Evolutionary conservation across 2,329 filamentous ascomycete species (phyloP), one percentile per base, ranked within the genome.

Genomic region (Ophiosphaerella herpotricha): DNA sequence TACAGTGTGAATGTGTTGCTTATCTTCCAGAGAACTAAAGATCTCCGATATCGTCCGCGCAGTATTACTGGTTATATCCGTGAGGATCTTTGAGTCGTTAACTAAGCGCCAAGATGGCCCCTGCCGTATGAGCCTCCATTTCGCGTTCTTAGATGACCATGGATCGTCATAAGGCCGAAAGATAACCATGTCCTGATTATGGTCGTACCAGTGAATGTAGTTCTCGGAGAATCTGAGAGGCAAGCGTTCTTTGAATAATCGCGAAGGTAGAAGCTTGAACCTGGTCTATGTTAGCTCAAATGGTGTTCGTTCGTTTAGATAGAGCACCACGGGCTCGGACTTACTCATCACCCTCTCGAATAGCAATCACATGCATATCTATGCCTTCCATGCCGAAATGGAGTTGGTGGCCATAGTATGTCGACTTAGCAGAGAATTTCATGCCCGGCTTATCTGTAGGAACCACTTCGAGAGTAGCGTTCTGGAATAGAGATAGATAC

Each of bases 401-500:
- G 0, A 82, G 39, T 13, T 60, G 41, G 34, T 64, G 45, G 4
- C 43, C 46, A 4, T 47, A 47, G 32, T 58, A 58, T 4, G 32
- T 38, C 0, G 55, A 53, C 26, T 72, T 77, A 0, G 67, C 64
- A 0, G 74, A 75, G 44, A 78, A 81, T 0, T 55, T 43, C 73
- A 82, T 75, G 2, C 76, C 77, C 0, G 63, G 56, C 4, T 62
- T 51, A 38, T 49, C 54, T 1, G 71, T 72, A 0, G 77, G 77
- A 57, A 77, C 70, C 1, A 82, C 76, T 7, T 82, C 76, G 2
- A 83, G 41, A 0, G 66, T 40, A 0, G 66, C 62, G 4, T 58
- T 46, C 0, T 45, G 75, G 60, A 85, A 84, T 0, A 85, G 60
- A 0, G 60, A 56, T 0, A 11, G 9, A 53, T 81, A 85, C 0